These are phyloP conservation scores for Collybia nuda DNA, from an alignment of 768 basidiomycete genomes.

Conservation along the genomic window DNA sequence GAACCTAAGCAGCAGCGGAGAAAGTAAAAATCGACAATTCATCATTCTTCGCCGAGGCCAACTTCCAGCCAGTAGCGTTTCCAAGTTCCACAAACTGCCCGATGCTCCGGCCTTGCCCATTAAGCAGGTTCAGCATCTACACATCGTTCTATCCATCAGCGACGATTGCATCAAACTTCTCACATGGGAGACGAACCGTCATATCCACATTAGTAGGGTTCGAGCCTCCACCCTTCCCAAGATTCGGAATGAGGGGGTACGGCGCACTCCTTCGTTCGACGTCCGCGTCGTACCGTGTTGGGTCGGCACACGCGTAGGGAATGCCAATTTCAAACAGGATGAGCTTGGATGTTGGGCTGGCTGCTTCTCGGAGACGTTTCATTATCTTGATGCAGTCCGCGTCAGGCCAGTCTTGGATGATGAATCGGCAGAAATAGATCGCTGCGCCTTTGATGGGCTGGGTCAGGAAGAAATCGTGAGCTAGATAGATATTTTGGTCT, in stretches of 20 bases:
- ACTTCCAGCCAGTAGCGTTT: conserved; percentile 26
- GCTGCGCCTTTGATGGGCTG: conserved; percentile 24
- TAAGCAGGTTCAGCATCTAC: conserved; percentile 26
- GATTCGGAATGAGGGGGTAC: conserved; percentile 23
- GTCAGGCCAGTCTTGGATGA: conserved; percentile 32
- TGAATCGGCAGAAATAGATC: conserved; percentile 24
- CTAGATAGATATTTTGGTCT: too few relatives aligned
- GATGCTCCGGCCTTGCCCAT: conserved; percentile 28
- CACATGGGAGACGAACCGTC: conserved; percentile 14
- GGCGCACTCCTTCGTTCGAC: conserved; percentile 13
- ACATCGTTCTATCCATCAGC: not conserved
- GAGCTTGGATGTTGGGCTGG: conserved; percentile 18
- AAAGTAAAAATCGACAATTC: conserved; percentile 7
- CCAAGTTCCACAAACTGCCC: conserved; percentile 20
- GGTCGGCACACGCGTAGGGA: conserved; percentile 14
- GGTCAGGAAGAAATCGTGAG: conserved; percentile 30
- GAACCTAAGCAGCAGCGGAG: too few relatives aligned
- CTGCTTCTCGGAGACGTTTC: conserved; percentile 19
- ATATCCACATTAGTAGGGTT: conserved; percentile 19
- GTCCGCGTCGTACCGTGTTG: not conserved
- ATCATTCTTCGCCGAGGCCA: conserved; percentile 5
- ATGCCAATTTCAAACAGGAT: conserved; percentile 23
- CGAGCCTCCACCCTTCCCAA: conserved; percentile 16
- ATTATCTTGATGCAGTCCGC: conserved; percentile 23
- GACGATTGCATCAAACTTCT: not conserved